Evolutionary conservation across 2,329 filamentous ascomycete species (phyloP).

Genomic region (Xylariomycetidae sp.): DNA sequence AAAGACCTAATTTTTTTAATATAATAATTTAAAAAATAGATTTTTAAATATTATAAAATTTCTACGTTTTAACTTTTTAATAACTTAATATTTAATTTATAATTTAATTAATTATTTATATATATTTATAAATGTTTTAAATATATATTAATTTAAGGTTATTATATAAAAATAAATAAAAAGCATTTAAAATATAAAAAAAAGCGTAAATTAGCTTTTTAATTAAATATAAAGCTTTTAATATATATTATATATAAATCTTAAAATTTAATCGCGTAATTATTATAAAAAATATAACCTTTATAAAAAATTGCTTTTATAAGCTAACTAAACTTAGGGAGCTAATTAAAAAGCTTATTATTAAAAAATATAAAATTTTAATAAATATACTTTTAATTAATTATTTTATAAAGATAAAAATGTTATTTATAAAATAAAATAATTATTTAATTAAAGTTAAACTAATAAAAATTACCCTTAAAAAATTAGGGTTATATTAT

Average conservation of each 20-base stretch:
- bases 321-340: too few relatives aligned
- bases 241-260: slow-evolving; percentile 1
- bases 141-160: too few relatives aligned
- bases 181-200: neutral
- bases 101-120: neutral
- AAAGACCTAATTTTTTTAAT: neutral
- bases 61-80: too few relatives aligned
- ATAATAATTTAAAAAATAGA: slow-evolving; percentile 1
- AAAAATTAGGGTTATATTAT: too few relatives aligned
- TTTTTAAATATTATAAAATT: neutral
- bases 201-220: neutral
- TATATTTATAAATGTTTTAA: neutral
- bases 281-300: neutral
- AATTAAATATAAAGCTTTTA: neutral
- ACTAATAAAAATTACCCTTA: too few relatives aligned
- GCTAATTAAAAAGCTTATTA: too few relatives aligned
- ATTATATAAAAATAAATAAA: neutral
- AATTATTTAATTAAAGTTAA: too few relatives aligned
- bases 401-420: too few relatives aligned
- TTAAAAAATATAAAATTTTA: too few relatives aligned
- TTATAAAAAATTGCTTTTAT: too few relatives aligned
- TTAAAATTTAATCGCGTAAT: neutral
- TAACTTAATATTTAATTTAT: neutral
- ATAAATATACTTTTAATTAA: too few relatives aligned
- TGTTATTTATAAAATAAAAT: too few relatives aligned